phyloP scores from a whole-genome alignment of 2,329 filamentous ascomycete species.

The Colletotrichum orchidophilum region DNA sequence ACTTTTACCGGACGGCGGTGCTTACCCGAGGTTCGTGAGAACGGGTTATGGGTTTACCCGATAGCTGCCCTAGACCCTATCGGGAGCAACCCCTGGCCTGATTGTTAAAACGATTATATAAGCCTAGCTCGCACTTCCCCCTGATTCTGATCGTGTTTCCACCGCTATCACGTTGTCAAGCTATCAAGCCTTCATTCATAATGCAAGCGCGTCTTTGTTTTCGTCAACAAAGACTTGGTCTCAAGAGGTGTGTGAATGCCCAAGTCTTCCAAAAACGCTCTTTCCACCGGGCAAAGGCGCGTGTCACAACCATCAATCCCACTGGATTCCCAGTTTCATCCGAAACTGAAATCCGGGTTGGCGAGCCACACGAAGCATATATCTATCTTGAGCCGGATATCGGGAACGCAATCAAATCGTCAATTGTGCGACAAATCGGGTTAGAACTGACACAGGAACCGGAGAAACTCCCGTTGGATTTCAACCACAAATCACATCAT shows the following conservation, averaged over 20 bases:
- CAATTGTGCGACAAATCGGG: not conserved
- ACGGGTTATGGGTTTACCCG: not conserved
- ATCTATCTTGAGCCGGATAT: slow-evolving; percentile 1
- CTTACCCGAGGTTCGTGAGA: too few relatives aligned
- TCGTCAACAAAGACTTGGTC: not conserved
- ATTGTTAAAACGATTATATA: not conserved
- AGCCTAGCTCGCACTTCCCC: not conserved
- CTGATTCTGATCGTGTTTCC: not conserved
- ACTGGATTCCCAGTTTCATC: not conserved
- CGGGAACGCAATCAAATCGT: not conserved
- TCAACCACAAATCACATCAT: not conserved
- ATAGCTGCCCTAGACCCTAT: too few relatives aligned
- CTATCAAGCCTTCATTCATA: not conserved
- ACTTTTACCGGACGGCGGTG: too few relatives aligned
- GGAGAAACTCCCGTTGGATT: slow-evolving; percentile 1
- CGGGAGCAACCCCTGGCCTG: not conserved
- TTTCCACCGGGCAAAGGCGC: not conserved
- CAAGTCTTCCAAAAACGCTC: not conserved
- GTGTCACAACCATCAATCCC: not conserved
- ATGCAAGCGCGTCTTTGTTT: not conserved
- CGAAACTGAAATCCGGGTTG: slow-evolving; percentile 6
- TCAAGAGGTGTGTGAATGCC: not conserved
- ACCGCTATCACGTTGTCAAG: not conserved
- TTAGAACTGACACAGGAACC: not conserved
- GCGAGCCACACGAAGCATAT: slow-evolving; percentile 1